Base-by-base conservation (phyloP, 371 early-diverging fungal genomes). In the Rhizopus microsporus region DNA sequence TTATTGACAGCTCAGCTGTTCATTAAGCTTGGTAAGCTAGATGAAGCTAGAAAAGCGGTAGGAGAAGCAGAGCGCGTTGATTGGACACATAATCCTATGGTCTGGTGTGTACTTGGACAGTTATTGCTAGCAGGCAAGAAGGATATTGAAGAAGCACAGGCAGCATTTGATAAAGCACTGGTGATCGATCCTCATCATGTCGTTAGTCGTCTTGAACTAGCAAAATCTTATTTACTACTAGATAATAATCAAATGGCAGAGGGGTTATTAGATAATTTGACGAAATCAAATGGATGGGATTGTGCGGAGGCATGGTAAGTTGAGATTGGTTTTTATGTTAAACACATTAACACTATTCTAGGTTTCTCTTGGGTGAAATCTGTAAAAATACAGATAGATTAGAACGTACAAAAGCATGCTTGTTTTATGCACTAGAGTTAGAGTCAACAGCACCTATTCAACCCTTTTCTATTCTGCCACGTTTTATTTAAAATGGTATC, bases 371-470 rank as follows among this genome's bases (percentile, higher is more conserved):
- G 12, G 85, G 86, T 50, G 79, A 77, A 51, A 73, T 84, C 8
- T 81, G 79, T 65, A 74, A 74, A 60, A 68, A 71, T 37, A 82
- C 85, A 5, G 74, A 77, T 49, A 77, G 86, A 53, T 54, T 80
- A 33, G 76, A 80, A 45, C 83, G 83, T 38, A 85, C 84, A 32
- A 85, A 88, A 51, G 83, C 84, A 29, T 89, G 88, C 61, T 74
- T 87, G 37, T 79, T 86, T 67, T 90, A 88, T 59, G 90, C 91
- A 23, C 67, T 89, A 30, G 89, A 89, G 56, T 76, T 91, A 34
- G 88, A 88, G 55, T 71, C 66, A 8, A 82, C 89, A 5, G 74
- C 78, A 38, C 89, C 90, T 4, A 77, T 86, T 31, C 81, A 87
- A 10, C 69, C 85, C 5, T 88, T 89, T 60, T 72, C 76, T 31